Percentiles rank a stretch among this genome's conserved stretches.
Evolutionary conservation across 371 early-diverging fungal species (phyloP).

Genomic region (Mortierella sp.): DNA sequence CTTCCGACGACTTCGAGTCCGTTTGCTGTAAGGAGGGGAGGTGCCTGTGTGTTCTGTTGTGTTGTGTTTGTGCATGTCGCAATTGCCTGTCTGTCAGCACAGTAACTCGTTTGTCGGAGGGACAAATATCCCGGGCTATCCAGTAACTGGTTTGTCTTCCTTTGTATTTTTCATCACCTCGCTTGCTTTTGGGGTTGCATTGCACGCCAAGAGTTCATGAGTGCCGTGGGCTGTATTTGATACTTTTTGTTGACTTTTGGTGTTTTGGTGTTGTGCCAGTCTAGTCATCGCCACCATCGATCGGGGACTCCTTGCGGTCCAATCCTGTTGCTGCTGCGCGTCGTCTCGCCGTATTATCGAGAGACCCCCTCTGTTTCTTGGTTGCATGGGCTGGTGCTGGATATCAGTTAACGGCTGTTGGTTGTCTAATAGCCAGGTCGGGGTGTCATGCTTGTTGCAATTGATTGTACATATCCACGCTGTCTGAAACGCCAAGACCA

Average conservation of each 20-base stretch:
- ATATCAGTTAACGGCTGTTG: neutral
- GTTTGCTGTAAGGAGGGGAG: neutral
- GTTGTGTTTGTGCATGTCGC: neutral
- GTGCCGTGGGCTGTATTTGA: neutral
- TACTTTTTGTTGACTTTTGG: neutral
- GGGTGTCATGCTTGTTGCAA: neutral
- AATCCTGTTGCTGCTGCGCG: neutral
- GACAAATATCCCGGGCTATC: neutral
- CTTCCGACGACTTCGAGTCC: neutral
- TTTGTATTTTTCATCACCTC: neutral
- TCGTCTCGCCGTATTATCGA: neutral
- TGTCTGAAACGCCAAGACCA: neutral
- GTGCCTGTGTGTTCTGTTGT: neutral
- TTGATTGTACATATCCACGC: neutral
- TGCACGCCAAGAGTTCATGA: neutral
- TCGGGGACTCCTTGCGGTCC: neutral
- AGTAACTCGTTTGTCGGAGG: neutral
- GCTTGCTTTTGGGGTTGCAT: neutral
- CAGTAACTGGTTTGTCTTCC: constrained; percentile 5
- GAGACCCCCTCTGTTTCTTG: neutral
- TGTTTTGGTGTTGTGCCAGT: neutral
- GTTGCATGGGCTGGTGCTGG: neutral
- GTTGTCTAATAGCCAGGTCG: neutral
- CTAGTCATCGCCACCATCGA: neutral
- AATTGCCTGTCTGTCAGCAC: neutral